Conservation (phyloP, 441 rosid genomes). For the Francoa sonchifolia region DNA sequence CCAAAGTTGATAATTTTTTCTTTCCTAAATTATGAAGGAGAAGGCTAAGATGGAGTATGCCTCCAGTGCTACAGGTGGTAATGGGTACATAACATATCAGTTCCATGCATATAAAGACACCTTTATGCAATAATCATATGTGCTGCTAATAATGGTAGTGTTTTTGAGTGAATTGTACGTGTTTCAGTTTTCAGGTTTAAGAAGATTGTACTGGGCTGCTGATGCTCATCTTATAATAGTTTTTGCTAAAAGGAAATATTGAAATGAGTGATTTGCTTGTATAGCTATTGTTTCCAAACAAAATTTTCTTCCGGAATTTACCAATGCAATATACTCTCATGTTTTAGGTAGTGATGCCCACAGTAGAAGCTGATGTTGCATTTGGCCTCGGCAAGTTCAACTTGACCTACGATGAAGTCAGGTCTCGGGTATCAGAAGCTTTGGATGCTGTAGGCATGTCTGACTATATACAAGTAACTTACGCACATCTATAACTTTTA, state of each 20-base stretch:
- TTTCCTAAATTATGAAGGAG: too few species aligned
- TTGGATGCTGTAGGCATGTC: constrained; percentile 75
- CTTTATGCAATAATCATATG: too few species aligned
- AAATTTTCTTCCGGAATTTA: constrained; percentile 2
- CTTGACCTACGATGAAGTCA: constrained; percentile 45
- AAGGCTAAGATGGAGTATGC: too few species aligned
- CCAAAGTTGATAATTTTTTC: too few species aligned
- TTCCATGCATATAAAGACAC: too few species aligned
- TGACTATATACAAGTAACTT: constrained; percentile 51
- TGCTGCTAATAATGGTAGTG: too few species aligned
- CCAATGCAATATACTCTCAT: constrained; percentile 1
- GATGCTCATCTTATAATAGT: too few species aligned
- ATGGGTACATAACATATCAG: too few species aligned
- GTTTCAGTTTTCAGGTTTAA: too few species aligned
- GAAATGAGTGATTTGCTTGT: background rate
- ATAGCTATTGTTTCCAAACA: background rate
- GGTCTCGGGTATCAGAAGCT: constrained; percentile 51
- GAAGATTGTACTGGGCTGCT: too few species aligned
- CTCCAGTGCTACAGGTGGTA: too few species aligned
- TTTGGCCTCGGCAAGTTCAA: constrained; percentile 83
- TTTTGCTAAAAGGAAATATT: background rate
- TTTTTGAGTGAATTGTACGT: too few species aligned
- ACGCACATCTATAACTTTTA: background rate
- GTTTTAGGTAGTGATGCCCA: constrained; percentile 88
- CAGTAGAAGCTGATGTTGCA: constrained; percentile 91